phyloP scores from a whole-genome alignment of 345 rosid species.

The Salix brachista region DNA sequence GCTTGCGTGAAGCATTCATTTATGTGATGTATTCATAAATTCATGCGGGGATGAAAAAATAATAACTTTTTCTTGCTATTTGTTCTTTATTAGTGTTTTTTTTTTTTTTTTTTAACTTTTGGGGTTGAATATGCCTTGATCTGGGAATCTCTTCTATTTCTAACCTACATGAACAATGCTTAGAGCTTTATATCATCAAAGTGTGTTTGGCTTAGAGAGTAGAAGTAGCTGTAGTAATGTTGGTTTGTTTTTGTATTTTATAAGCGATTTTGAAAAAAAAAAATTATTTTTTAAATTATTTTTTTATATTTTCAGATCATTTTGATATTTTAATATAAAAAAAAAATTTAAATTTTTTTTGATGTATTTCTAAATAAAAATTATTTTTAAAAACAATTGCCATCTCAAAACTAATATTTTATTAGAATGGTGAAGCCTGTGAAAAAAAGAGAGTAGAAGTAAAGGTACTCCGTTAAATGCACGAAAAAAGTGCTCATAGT shows the following conservation, averaged over 20 bases:
- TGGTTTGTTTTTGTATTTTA: background rate
- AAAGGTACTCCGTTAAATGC: no score
- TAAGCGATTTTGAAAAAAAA: no score
- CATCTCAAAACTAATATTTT: background rate
- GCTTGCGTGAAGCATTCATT: constrained; percentile 56
- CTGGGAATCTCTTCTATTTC: background rate
- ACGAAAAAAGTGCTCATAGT: no score
- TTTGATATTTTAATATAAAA: no score
- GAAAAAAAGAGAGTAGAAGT: no score
- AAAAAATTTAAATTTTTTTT: no score
- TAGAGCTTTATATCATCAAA: background rate
- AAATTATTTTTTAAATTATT: no score
- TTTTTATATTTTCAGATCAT: no score
- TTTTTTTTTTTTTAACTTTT: no score
- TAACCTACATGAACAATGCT: background rate
- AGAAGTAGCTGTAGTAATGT: background rate
- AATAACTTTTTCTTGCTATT: background rate
- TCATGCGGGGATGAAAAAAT: background rate
- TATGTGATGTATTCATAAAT: constrained; percentile 15
- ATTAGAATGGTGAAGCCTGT: background rate
- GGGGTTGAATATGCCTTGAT: background rate
- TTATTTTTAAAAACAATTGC: no score
- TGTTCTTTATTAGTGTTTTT: background rate
- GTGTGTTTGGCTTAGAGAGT: background rate
- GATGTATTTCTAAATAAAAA: no score